phyloP scores from a whole-genome alignment of 2,329 filamentous ascomycete species.

The Ophiosphaerella korrae region DNA sequence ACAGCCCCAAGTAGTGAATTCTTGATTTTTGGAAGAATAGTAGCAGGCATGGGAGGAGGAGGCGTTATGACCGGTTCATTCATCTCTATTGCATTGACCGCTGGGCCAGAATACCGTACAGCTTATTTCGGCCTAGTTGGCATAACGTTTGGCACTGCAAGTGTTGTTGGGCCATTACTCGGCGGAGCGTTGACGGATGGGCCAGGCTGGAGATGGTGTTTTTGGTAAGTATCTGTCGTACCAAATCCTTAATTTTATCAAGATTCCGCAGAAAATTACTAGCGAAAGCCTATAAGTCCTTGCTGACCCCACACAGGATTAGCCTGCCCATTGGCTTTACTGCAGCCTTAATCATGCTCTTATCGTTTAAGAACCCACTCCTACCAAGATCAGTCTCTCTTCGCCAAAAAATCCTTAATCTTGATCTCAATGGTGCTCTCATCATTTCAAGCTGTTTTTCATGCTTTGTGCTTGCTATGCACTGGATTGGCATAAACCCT shows the following conservation, averaged over 20 bases:
- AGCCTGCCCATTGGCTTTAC: slow-evolving; percentile 51
- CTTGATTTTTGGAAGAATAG: slow-evolving; percentile 50
- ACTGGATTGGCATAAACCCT: slow-evolving; percentile 33
- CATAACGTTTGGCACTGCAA: slow-evolving; percentile 45
- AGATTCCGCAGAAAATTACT: too few species aligned
- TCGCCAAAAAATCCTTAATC: slow-evolving; percentile 24
- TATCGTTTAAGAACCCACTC: slow-evolving; percentile 27
- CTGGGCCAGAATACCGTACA: slow-evolving; percentile 48
- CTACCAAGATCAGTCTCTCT: slow-evolving; percentile 14
- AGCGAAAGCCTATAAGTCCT: background rate
- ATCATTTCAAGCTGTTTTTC: slow-evolving; percentile 24
- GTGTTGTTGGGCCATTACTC: slow-evolving; percentile 50
- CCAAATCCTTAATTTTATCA: too few species aligned
- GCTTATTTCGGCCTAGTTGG: slow-evolving; percentile 46
- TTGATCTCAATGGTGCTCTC: slow-evolving; percentile 30
- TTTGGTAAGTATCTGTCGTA: slow-evolving; percentile 29
- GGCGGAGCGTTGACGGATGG: slow-evolving; percentile 51
- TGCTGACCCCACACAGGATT: slow-evolving; percentile 37
- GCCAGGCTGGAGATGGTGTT: slow-evolving; percentile 49
- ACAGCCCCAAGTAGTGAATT: slow-evolving; percentile 27
- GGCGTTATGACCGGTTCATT: slow-evolving; percentile 47
- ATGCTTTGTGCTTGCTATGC: slow-evolving; percentile 37
- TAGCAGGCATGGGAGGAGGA: slow-evolving; percentile 49
- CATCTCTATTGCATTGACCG: slow-evolving; percentile 52
- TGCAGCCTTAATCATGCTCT: slow-evolving; percentile 30